Evolutionary conservation across 495 filamentous ascomycete species (phyloP).

Genomic region (Aspergillus sclerotiicarbonarius): DNA sequence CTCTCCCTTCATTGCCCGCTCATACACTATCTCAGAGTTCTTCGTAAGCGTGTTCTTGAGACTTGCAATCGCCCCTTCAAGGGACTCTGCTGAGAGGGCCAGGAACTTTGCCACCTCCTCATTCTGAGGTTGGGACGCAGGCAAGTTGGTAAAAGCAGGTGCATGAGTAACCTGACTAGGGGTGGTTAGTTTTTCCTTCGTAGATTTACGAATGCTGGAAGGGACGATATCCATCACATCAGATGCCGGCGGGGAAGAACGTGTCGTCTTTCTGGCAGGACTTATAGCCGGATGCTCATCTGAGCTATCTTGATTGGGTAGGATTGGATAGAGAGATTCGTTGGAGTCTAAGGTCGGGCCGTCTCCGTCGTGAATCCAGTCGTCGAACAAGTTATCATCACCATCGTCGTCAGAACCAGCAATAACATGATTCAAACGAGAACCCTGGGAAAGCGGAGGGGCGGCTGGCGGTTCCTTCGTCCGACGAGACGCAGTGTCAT

Average conservation of each 20-base stretch:
- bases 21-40: slow-evolving; percentile 40
- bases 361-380: slow-evolving; percentile 13
- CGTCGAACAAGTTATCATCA: slow-evolving; percentile 27
- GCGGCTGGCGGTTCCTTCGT: slow-evolving; percentile 1
- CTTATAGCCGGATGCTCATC: neutral
- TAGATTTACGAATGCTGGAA: slow-evolving; percentile 10
- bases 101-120: slow-evolving; percentile 32
- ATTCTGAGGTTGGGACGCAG: slow-evolving; percentile 15
- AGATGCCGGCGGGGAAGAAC: slow-evolving; percentile 5
- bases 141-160: slow-evolving; percentile 22
- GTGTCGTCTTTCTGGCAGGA: slow-evolving; percentile 1
- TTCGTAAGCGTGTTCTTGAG: slow-evolving; percentile 30
- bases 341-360: slow-evolving; percentile 22
- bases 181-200: slow-evolving; percentile 1
- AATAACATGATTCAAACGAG: slow-evolving; percentile 26
- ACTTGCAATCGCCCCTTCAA: slow-evolving; percentile 23
- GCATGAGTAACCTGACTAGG: slow-evolving; percentile 15
- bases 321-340: slow-evolving; percentile 30
- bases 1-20: slow-evolving; percentile 42
- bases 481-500: slow-evolving; percentile 6
- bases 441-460: neutral
- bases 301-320: slow-evolving; percentile 20
- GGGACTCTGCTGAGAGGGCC: slow-evolving; percentile 18
- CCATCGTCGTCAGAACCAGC: slow-evolving; percentile 49
- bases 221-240: slow-evolving; percentile 1